phyloP scores from a whole-genome alignment of 805 yeast species.

The Ogataea allantospora region DNA sequence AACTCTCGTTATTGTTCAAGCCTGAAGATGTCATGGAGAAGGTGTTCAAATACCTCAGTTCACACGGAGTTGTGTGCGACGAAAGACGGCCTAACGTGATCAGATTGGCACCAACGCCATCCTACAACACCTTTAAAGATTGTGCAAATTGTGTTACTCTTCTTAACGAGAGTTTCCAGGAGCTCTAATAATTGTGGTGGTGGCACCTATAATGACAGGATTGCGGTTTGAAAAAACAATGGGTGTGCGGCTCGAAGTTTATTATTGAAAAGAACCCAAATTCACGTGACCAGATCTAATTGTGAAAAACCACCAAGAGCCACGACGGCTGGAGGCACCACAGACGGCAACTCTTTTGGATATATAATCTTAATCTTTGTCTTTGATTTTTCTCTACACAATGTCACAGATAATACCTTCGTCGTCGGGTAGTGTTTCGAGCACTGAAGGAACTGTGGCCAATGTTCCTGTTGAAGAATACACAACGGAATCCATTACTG shows the following conservation, averaged over 20 bases:
- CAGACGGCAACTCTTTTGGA: neutral
- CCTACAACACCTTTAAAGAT: conserved; percentile 76
- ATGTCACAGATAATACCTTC: neutral
- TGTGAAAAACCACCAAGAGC: conserved; percentile 1
- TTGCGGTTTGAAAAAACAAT: conserved; percentile 3
- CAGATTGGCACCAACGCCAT: conserved; percentile 81
- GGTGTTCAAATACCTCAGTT: conserved; percentile 49
- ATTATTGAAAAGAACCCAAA: conserved; percentile 4
- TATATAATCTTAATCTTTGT: neutral
- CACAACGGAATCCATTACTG: conserved; percentile 26
- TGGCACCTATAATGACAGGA: conserved; percentile 9
- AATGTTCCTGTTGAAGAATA: conserved; percentile 17
- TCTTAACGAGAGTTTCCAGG: conserved; percentile 42
- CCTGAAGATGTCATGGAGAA: conserved; percentile 60
- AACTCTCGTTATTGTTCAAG: conserved; percentile 69
- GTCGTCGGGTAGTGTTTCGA: conserved; percentile 4
- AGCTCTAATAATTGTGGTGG: conserved; percentile 9
- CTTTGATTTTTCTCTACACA: neutral
- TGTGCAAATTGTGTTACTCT: conserved; percentile 45
- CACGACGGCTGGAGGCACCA: neutral
- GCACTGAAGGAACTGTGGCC: conserved; percentile 5
- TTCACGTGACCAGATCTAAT: conserved; percentile 21
- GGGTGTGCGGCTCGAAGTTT: conserved; percentile 6
- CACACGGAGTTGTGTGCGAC: conserved; percentile 72
- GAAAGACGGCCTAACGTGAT: conserved; percentile 91